These are phyloP conservation scores for Cairneyella variabilis DNA, from an alignment of 495 filamentous ascomycete genomes.

Conservation along the genomic window DNA sequence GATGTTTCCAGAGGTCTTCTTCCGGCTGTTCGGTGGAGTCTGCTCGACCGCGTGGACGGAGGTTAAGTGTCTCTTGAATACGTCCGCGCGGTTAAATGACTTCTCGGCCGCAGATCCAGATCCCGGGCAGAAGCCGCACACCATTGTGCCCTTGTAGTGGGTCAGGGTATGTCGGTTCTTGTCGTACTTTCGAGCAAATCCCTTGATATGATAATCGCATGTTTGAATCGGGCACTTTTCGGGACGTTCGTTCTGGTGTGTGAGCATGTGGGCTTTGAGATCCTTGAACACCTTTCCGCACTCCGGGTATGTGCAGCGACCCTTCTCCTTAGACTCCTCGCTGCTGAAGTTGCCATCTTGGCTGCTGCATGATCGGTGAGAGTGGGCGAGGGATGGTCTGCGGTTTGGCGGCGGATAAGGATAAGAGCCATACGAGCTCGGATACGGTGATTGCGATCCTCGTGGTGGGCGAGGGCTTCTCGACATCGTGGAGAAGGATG, in stretches of 20 bases:
- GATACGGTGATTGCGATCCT: conserved; percentile 27
- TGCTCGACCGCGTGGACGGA: conserved; percentile 94
- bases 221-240: conserved; percentile 95
- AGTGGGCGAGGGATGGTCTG: conserved; percentile 17
- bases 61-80: conserved; percentile 96
- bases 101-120: conserved; percentile 91
- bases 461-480: conserved; percentile 25
- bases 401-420: conserved; percentile 25
- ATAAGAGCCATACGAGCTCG: conserved; percentile 30
- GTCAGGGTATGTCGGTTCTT: conserved; percentile 98
- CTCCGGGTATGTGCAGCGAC: conserved; percentile 76
- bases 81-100: conserved; percentile 97
- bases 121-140: conserved; percentile 95
- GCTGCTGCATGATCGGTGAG: conserved; percentile 23
- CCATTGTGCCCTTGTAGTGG: conserved; percentile 99
- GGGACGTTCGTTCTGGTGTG: conserved; percentile 87
- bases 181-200: conserved; percentile 97
- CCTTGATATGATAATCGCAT: conserved; percentile 94
- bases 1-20: conserved; percentile 43
- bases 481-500: conserved; percentile 26
- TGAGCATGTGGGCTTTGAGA: conserved; percentile 92
- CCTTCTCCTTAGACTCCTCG: conserved; percentile 62
- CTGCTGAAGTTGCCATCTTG: conserved; percentile 39
- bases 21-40: conserved; percentile 90
- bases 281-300: conserved; percentile 94